Percentiles rank a stretch among this genome's conserved stretches.
These are phyloP conservation scores for Chondrostereum purpureum DNA, from an alignment of 1,284 basidiomycete genomes.

Conservation along the genomic window DNA sequence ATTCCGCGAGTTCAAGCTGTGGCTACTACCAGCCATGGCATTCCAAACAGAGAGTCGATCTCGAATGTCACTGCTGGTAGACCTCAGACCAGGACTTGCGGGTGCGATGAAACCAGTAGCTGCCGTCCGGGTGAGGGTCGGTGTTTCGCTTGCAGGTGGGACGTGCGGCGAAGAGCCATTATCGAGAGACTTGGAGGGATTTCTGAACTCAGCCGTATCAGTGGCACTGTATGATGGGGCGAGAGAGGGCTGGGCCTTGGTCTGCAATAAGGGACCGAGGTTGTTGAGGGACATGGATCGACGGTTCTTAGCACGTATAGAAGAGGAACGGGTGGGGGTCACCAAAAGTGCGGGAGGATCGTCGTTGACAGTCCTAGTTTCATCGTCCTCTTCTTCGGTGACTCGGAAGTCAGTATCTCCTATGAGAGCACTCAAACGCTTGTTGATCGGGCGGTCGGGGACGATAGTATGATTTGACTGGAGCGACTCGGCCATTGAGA, in stretches of 20 bases:
- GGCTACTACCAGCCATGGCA: conserved; percentile 21
- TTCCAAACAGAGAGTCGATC: conserved; percentile 47
- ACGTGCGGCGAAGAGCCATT: conserved; percentile 21
- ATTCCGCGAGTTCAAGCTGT: conserved; percentile 11
- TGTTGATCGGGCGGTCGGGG: conserved; percentile 41
- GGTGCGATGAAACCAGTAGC: conserved; percentile 37
- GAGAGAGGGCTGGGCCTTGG: conserved; percentile 14
- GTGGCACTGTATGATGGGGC: conserved; percentile 8
- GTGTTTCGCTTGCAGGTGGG: conserved; percentile 25
- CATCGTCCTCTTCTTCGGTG: conserved; percentile 43
- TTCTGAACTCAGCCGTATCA: conserved; percentile 23
- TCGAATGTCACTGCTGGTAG: conserved; percentile 37
- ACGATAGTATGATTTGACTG: conserved; percentile 60
- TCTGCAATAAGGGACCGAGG: conserved; percentile 25
- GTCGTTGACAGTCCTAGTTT: conserved; percentile 13
- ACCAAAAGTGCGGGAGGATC: conserved; percentile 9
- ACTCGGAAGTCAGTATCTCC: conserved; percentile 56
- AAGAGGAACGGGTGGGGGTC: conserved; percentile 24
- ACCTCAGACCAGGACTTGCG: conserved; percentile 27
- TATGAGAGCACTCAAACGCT: conserved; percentile 60
- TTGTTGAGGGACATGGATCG: conserved; percentile 56
- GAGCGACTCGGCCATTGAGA: conserved; percentile 67
- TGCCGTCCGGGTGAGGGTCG: conserved; percentile 33
- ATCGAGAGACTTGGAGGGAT: conserved; percentile 24
- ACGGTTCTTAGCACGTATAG: conserved; percentile 40